phyloP scores from a whole-genome alignment of 495 filamentous ascomycete species.

The Lasiosphaeriaceae sp. region DNA sequence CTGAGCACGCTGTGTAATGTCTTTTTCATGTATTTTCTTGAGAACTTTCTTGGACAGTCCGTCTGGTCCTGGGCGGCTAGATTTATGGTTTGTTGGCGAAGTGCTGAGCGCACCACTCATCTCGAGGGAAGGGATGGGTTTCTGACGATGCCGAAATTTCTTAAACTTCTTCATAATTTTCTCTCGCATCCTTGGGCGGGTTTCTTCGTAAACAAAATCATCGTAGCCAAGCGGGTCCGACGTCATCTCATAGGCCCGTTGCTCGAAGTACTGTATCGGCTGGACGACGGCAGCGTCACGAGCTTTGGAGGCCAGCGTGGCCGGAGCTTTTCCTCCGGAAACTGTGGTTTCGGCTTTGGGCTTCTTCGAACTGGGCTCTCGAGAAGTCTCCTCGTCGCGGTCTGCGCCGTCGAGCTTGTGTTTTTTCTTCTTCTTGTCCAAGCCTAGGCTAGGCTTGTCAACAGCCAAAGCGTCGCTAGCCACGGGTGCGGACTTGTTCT shows the following conservation, averaged over 20 bases:
- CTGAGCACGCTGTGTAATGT: constrained; percentile 3
- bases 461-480: not conserved
- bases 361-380: constrained; percentile 8
- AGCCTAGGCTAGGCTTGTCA: not conserved
- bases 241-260: constrained; percentile 21
- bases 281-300: too few relatives aligned
- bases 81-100: not conserved
- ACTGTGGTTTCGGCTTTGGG: not conserved
- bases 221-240: constrained; percentile 25
- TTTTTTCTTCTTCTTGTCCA: constrained; percentile 8
- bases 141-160: constrained; percentile 1
- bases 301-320: not conserved
- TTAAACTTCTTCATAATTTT: constrained; percentile 1
- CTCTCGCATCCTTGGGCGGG: not conserved
- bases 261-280: constrained; percentile 17
- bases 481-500: not conserved
- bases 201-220: constrained; percentile 21
- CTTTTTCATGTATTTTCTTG: constrained; percentile 15
- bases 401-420: not conserved
- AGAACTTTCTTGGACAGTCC: constrained; percentile 8
- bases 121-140: constrained; percentile 7
- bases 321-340: not conserved
- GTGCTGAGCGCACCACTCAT: constrained; percentile 20
- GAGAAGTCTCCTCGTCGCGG: too few relatives aligned
- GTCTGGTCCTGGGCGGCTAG: not conserved